Conservation (phyloP, 2,329 filamentous ascomycete species). For the Huntiella savannae region DNA sequence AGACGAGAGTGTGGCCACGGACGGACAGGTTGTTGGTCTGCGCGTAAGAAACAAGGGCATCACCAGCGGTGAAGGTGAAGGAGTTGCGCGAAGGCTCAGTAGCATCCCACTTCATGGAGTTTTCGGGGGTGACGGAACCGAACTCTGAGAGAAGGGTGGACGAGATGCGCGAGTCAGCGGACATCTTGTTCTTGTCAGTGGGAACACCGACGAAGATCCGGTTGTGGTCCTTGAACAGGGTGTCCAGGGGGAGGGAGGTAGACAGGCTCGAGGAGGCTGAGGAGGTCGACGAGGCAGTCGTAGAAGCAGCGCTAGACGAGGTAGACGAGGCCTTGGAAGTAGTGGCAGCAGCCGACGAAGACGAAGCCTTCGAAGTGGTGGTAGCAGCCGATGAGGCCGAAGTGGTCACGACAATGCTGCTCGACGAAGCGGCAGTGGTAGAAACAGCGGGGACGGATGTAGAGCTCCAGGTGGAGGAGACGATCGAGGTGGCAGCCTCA, state of each 20-base stretch:
- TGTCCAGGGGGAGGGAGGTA: not conserved
- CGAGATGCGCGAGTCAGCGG: conserved; percentile 28
- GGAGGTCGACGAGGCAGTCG: not conserved
- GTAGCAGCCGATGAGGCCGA: not conserved
- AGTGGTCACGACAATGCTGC: not conserved
- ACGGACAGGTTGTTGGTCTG: conserved; percentile 34
- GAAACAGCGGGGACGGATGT: not conserved
- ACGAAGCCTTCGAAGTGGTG: not conserved
- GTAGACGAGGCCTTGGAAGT: not conserved
- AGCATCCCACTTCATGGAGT: conserved; percentile 52
- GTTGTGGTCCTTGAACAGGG: conserved; percentile 4
- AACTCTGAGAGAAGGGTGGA: conserved; percentile 39
- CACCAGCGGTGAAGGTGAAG: conserved; percentile 38
- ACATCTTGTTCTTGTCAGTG: conserved; percentile 34
- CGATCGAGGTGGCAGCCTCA: not conserved
- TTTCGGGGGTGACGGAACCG: conserved; percentile 47
- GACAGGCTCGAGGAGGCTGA: not conserved
- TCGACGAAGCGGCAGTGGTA: not conserved
- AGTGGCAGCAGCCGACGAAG: not conserved
- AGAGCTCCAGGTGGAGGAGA: not conserved
- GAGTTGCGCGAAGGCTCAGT: conserved; percentile 27
- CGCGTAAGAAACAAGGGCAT: conserved; percentile 41
- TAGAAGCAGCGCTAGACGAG: not conserved
- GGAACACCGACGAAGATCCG: conserved; percentile 38
- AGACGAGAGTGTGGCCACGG: conserved; percentile 48